Evolutionary conservation across 2,329 filamentous ascomycete species (phyloP), one percentile per base, ranked within the genome.

Genomic region (Pezicula neosporulosa): DNA sequence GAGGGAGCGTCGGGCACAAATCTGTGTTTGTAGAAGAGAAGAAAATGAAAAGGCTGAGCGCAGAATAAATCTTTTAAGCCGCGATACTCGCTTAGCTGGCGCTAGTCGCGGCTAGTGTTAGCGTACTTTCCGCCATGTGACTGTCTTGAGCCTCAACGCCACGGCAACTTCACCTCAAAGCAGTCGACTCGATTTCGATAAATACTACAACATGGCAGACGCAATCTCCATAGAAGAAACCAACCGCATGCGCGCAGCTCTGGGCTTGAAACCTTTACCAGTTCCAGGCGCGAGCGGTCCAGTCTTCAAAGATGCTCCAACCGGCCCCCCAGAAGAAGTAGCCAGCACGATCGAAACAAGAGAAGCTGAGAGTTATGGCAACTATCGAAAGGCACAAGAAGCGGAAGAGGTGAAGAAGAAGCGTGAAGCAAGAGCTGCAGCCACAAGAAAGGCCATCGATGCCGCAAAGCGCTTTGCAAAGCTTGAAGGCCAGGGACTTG

Each of bases 211-310:
- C 24, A 68, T 68, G 65, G 56, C 64, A 75, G 82, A 86, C 68
- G 76, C 84, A 62, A 82, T 89, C 42, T 86, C 88, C 27, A 92
- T 97, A 66, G 89, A 95, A 71, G 91, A 97, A 78, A 90, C 90
- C 59, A 97, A 97, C 75, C 89, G 92, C 66, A 87, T 97, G 65
- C 90, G 93, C 63, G 78, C 86, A 62, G 90, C 90, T 46, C 83
- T 97, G 74, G 93, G 93, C 65, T 84, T 97, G 77, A 90, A 93
- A 66, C 92, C 91, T 24, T 75, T 97, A 64, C 90, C 91, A 21
- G 89, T 95, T 10, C 89, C 92, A 24, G 89, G 89, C 59, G 78
- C 77, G 52, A 70, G 71, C 42, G 82, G 81, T 49, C 82, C 81
- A 2, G 68, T 75, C 19, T 86, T 86, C 70, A 67, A 85, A 53